Evolutionary conservation across 805 yeast genomes (phyloP), one percentile per base, ranked within the genome.

Genomic region (Metschnikowia lachancei): DNA sequence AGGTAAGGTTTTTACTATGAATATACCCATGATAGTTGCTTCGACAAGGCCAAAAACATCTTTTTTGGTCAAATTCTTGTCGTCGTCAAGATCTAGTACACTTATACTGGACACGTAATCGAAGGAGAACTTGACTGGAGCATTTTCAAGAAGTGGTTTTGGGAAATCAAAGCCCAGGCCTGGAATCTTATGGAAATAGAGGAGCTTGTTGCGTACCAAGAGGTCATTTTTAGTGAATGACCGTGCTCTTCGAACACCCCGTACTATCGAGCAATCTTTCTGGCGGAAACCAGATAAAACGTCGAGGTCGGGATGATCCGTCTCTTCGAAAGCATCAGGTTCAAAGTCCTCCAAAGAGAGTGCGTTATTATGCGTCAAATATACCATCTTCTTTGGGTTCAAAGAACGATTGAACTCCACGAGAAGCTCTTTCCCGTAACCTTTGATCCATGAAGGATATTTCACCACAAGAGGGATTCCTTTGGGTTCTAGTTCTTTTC

Each of bases 361-460:
- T 37, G 55, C 44, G 45, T 52, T 48, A 26, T 47, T 48, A 22
- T 55, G 57, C 3, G 63, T 58, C 46, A 90, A 58, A 45, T 81
- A 75, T 0, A 86, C 62, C 19, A 87, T 60, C 50, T 78, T 74
- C 0, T 83, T 76, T 0, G 95, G 87, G 20, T 70, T 64, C 1
- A 78, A 62, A 9, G 62, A 48, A 0, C 56, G 49, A 2, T 82
- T 68, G 2, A 85, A 64, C 22, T 72, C 66, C 13, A 64, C 69
- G n/a, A 87, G 69, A 8, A 90, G 65, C 39, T 81, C 83, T 13
- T 83, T 71, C 0, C 97, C 97, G 51, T 80, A 81, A 0, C 97
- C 97, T 63, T 86, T 87, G 26, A 89, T 78, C 96, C 96, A 90
- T 0, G 96, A 96, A 0, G 97, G 92, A 1, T 91, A 79, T 57